Evolutionary conservation across 441 rosid species (phyloP), one percentile per base, ranked within the genome.

Genomic region (Pelargonium cotyledonis): DNA sequence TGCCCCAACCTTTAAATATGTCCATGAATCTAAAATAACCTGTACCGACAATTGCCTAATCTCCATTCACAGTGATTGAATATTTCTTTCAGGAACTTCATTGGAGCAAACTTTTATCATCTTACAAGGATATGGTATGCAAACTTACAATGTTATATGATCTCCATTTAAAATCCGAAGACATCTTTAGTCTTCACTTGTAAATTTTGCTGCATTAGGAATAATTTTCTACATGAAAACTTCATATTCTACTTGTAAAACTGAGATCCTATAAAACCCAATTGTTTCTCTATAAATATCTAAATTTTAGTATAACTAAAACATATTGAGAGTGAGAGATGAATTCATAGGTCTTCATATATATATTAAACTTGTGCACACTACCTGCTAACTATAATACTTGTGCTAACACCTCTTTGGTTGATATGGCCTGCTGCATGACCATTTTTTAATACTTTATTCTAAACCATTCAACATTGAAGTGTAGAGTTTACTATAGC

Each of bases 61-160:
- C 58, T 55, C 14, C 43, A 51, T 8, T 66, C 9, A 11, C 29
- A 49, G 44, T 74, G 67, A 63, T 55, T 35, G 23, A 65, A 69
- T 29, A 49, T 65, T 70, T 74, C 46, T 68, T 76, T 40, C 83
- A 90, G 97, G 89, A 83, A 78, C 75, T 82, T 63, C 76, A 82
- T 73, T 74, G 77, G 68, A 63, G 66, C 76, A 83, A 84, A 49
- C 84, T 92, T 65, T 73, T 87, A 67, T 89, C 83, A 1, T 85
- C 89, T 3, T 93, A 91, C 85, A 82, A 81, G 79, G 85, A 83
- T 41, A 80, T 93, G 97, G 98, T 93, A 85, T 67, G 87, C 70
- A 61, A 35, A 44, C 18, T 29, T 73, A 49, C 47, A 55, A 7
- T 55, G 18, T 19, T 18, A 38, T 14, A 21, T 61, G 7, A 49